These are phyloP conservation scores for Podila epigama DNA, from an alignment of 192 early-diverging fungal species.

Conservation along the genomic window DNA sequence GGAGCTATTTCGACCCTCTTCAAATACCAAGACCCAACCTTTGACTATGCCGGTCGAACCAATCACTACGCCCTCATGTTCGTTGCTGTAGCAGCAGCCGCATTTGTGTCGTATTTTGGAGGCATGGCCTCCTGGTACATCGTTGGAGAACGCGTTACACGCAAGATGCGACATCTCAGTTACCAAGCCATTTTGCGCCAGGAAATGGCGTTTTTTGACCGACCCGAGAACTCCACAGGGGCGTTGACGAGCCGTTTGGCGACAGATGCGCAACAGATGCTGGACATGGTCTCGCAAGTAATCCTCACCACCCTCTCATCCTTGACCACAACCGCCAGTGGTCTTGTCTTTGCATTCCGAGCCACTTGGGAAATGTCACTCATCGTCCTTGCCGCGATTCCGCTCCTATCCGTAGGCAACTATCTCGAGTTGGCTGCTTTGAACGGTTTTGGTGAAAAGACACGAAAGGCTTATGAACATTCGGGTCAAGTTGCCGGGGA, in stretches of 20 bases:
- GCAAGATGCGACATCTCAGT: too few species aligned
- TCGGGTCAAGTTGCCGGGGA: conserved; percentile 86
- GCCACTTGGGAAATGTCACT: conserved; percentile 85
- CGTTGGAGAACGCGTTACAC: conserved; percentile 39
- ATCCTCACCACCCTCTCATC: conserved; percentile 59
- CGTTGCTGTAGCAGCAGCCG: conserved; percentile 53
- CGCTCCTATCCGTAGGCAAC: conserved; percentile 62
- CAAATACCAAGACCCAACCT: neutral
- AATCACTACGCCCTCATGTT: conserved; percentile 58
- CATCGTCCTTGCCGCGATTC: conserved; percentile 70
- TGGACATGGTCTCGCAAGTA: conserved; percentile 57
- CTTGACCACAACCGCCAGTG: conserved; percentile 37
- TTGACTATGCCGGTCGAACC: conserved; percentile 10
- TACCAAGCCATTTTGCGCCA: conserved; percentile 76
- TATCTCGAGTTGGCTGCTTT: conserved; percentile 60
- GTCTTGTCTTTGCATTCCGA: conserved; percentile 70
- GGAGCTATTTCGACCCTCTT: neutral
- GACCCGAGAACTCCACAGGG: conserved; percentile 72
- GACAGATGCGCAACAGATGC: conserved; percentile 79
- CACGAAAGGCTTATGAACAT: conserved; percentile 77
- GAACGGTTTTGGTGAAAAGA: conserved; percentile 67
- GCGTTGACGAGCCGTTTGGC: conserved; percentile 82
- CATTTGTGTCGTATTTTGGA: conserved; percentile 51
- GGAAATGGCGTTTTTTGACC: conserved; percentile 89
- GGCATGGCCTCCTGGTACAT: conserved; percentile 26